Evolutionary conservation across 306 rosid species (phyloP), one percentile per base, ranked within the genome.

Genomic region (Castanea mollissima): DNA sequence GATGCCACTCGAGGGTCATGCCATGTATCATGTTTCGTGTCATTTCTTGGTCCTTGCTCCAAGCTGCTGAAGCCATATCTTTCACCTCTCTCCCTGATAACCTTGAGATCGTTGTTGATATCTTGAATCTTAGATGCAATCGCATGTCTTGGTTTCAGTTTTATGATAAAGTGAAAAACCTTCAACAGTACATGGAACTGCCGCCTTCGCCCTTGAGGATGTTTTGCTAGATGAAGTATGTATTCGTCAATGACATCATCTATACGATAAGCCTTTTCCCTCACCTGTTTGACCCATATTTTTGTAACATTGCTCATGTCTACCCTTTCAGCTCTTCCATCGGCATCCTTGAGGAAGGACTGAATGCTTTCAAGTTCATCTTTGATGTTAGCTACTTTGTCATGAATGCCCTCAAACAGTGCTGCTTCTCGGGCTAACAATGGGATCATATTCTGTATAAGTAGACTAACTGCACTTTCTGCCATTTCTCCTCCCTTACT

Each of bases 181-280:
- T 20, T 57, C 10, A 19, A 16, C 25, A n/a, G 13, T 3, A 57
- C 20, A 57, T 2, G 5, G 11, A 57, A 6, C 0, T 2, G 4
- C 11, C 52, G 52, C 21, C 27, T 20, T 57, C 3, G 13, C 29
- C 23, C 11, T 19, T 38, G 18, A 73, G 0, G 57, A 59, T 25
- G 8, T 12, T 31, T n/a, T 27, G 76, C 76, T 16, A 73, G 2
- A 32, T 73, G 52, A 55, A 29, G 65, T 6, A 32, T 6, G 49
- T 73, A 73, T 3, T 73, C 76, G n/a, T 73, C 76, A 2, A 73
- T 55, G 44, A 55, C 76, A 73, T 55, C 64, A 55, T 73, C 76
- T 13, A 55, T 73, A 16, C 18, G 32, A 73, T 73, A 55, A 10
- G 65, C 76, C n/a, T 25, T 62, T 19, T 73, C 76, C 5, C 46